Percentiles rank a stretch among this genome's conserved stretches.
Evolutionary conservation across 2,329 filamentous ascomycete species (phyloP).

Genomic region (Scortechinia acanthostroma): DNA sequence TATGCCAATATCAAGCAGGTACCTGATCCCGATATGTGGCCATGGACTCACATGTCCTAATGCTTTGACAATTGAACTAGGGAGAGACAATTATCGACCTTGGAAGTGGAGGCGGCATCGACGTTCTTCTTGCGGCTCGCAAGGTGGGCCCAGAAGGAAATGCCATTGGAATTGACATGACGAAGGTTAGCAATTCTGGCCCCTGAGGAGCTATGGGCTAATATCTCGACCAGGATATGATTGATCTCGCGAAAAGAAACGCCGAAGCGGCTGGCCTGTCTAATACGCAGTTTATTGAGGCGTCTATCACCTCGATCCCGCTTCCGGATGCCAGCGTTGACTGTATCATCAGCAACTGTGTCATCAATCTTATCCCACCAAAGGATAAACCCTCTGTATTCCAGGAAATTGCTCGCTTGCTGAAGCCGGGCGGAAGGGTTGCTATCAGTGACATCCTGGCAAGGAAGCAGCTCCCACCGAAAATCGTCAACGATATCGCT

Average conservation of each 20-base stretch:
- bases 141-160: slow-evolving; percentile 25
- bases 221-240: no score
- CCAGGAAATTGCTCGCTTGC: slow-evolving; percentile 32
- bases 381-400: slow-evolving; percentile 30
- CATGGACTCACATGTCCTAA: not conserved
- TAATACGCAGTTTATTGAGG: slow-evolving; percentile 26
- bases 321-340: slow-evolving; percentile 23
- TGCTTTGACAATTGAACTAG: slow-evolving; percentile 10
- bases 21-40: slow-evolving; percentile 3
- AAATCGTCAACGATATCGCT: slow-evolving; percentile 25
- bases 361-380: slow-evolving; percentile 33
- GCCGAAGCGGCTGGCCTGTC: slow-evolving; percentile 23
- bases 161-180: slow-evolving; percentile 38
- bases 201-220: not conserved
- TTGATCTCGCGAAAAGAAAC: not conserved
- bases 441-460: slow-evolving; percentile 38
- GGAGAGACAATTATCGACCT: slow-evolving; percentile 35
- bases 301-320: slow-evolving; percentile 28
- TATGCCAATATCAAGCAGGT: slow-evolving; percentile 36
- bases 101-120: slow-evolving; percentile 33
- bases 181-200: slow-evolving; percentile 18
- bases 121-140: slow-evolving; percentile 30
- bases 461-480: slow-evolving; percentile 22
- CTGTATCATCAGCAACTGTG: slow-evolving; percentile 41
- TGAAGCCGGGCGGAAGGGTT: slow-evolving; percentile 33